Base-by-base conservation (phyloP, 805 yeast species). In the Zygosaccharomyces bisporus region DNA sequence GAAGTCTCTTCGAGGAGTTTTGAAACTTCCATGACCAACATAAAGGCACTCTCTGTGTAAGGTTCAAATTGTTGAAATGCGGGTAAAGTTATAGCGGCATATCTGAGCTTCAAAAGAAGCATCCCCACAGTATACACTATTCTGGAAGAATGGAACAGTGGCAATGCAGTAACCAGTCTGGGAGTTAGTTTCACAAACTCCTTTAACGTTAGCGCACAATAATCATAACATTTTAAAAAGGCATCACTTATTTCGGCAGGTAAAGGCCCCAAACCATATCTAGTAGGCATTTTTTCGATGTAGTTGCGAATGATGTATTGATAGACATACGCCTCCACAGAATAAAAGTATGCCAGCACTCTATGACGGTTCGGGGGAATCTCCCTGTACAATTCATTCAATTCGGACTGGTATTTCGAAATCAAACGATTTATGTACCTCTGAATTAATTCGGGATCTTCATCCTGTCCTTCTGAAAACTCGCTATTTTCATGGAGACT, bases 61-160 rank as follows among this genome's bases (percentile, higher is more conserved):
- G 70, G 63, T 18, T 71, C 73, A 36, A 70, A 69, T 24, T 70
- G 75, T 23, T 56, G 63, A 31, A 68, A 57, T 16, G 72, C 63
- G 1, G 83, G 81, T 4, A 79, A 64, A 9, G 80, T 71, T 9
- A 81, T 58, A n/a, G 76, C 71, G 35, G 77, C 63, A 59, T 74
- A 80, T 25, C 86, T 63, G 34, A 80, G 60, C 43, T 83, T 70
- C 43, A 81, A 61, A 20, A 81, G 65, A 14, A 63, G 37, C 72
- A 80, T 74, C 6, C 87, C 88, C 0, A 81, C 77, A 0, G 83
- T 78, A 55, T 80, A 81, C n/a, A 80, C 71, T 29, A 80, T 67
- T 51, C 86, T 68, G 2, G 83, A 68, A 24, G 74, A 72, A 50
- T 75, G 77, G 44, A 77, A 72, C 34, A 81, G 62, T 3, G 90